Conservation (phyloP, 768 basidiomycete genomes). For the Filobasidium floriforme region DNA sequence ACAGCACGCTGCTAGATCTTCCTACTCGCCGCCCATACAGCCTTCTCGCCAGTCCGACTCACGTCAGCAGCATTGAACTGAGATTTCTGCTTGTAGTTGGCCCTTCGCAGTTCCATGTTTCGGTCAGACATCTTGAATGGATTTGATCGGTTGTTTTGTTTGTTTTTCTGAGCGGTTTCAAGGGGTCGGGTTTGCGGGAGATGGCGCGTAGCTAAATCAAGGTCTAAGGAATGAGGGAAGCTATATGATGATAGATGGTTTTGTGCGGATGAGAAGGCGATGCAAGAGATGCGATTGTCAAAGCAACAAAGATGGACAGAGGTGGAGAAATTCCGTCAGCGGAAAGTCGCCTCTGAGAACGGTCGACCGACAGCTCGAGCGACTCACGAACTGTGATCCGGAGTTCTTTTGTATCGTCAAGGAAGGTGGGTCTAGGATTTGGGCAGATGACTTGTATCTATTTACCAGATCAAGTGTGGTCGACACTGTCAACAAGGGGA, state of each 20-base stretch:
- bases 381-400: neutral
- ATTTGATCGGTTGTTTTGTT: conserved; percentile 23
- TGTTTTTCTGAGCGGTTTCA: neutral
- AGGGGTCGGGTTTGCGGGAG: neutral
- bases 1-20: too few species aligned
- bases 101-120: conserved; percentile 40
- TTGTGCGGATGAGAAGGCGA: neutral
- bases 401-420: neutral
- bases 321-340: neutral
- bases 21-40: too few species aligned
- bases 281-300: too few species aligned
- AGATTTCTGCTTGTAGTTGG: conserved; percentile 46
- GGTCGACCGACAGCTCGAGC: neutral
- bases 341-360: neutral
- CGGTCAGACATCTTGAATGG: conserved; percentile 37
- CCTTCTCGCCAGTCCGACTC: conserved; percentile 16
- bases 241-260: neutral
- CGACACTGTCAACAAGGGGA: neutral
- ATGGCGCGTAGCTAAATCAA: conserved; percentile 1
- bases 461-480: neutral
- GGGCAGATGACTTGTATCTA: too few species aligned
- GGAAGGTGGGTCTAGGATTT: too few species aligned
- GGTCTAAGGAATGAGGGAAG: conserved; percentile 1
- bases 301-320: neutral
- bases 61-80: conserved; percentile 46